phyloP scores from a whole-genome alignment of 2,329 filamentous ascomycete species.

The Fonsecaea pugnacius region DNA sequence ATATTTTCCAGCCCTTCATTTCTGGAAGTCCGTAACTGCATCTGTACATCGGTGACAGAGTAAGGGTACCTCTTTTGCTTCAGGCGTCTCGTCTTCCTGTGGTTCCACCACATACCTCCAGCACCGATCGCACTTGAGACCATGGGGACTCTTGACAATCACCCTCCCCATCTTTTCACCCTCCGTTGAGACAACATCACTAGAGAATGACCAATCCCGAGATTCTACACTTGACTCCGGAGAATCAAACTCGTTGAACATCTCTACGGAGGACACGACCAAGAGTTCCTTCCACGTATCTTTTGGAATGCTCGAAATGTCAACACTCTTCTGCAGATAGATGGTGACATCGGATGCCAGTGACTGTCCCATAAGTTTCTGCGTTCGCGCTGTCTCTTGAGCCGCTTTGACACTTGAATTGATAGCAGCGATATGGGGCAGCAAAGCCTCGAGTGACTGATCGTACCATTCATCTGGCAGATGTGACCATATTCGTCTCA shows the following conservation, averaged over 20 bases:
- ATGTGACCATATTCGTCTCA: slow-evolving; percentile 45
- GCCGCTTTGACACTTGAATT: slow-evolving; percentile 72
- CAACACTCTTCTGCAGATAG: slow-evolving; percentile 16
- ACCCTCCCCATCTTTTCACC: slow-evolving; percentile 20
- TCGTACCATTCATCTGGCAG: slow-evolving; percentile 42
- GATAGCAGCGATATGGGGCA: slow-evolving; percentile 52
- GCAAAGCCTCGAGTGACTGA: slow-evolving; percentile 13
- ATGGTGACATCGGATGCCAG: slow-evolving; percentile 71
- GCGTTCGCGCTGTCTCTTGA: slow-evolving; percentile 70
- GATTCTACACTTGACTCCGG: not conserved
- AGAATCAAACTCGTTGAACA: not conserved
- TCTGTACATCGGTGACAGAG: slow-evolving; percentile 32
- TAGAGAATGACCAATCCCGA: slow-evolving; percentile 23
- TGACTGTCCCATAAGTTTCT: slow-evolving; percentile 77
- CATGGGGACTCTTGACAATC: slow-evolving; percentile 24
- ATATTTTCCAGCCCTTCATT: slow-evolving; percentile 1
- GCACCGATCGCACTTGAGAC: slow-evolving; percentile 78
- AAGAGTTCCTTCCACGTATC: slow-evolving; percentile 34
- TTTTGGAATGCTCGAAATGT: slow-evolving; percentile 23
- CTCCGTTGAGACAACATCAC: slow-evolving; percentile 21
- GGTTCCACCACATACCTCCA: slow-evolving; percentile 71
- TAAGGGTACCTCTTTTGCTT: slow-evolving; percentile 7
- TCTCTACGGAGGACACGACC: slow-evolving; percentile 29
- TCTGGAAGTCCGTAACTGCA: slow-evolving; percentile 27
- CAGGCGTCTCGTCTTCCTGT: not conserved